These are phyloP conservation scores for Gliomastix tumulicola DNA, from an alignment of 2,329 filamentous ascomycete genomes.

Conservation along the genomic window DNA sequence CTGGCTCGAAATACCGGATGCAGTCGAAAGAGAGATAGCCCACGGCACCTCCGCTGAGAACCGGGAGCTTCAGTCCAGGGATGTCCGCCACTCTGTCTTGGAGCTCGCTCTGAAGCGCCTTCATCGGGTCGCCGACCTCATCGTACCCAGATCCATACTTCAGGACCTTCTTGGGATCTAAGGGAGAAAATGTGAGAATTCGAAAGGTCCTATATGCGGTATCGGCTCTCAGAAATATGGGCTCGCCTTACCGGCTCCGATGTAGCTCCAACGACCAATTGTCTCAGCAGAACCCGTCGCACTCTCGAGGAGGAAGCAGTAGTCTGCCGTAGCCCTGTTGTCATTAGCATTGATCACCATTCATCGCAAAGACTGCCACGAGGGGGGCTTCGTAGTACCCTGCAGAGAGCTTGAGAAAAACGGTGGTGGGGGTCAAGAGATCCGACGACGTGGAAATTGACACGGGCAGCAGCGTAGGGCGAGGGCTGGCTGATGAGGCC, in stretches of 20 bases:
- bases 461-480: too few relatives aligned
- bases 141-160: conserved; percentile 86
- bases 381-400: conserved; percentile 34
- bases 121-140: conserved; percentile 75
- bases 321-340: too few relatives aligned
- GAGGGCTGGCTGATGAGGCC: too few relatives aligned
- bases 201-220: too few relatives aligned
- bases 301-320: conserved; percentile 94
- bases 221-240: too few relatives aligned
- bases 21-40: conserved; percentile 98
- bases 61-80: conserved; percentile 75
- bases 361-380: too few relatives aligned
- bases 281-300: conserved; percentile 91
- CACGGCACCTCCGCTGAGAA: conserved; percentile 84
- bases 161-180: conserved; percentile 72
- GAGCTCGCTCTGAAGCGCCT: conserved; percentile 74
- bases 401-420: conserved; percentile 85
- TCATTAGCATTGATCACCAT: too few relatives aligned
- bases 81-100: conserved; percentile 73
- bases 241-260: conserved; percentile 81
- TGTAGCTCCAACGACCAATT: conserved; percentile 91
- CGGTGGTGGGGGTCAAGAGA: conserved; percentile 87
- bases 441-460: too few relatives aligned
- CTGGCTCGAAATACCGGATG: conserved; percentile 95
- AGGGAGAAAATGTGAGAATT: too few relatives aligned